These are phyloP conservation scores for Verticillium albo-atrum DNA, from an alignment of 2,329 filamentous ascomycete species.

Conservation along the genomic window DNA sequence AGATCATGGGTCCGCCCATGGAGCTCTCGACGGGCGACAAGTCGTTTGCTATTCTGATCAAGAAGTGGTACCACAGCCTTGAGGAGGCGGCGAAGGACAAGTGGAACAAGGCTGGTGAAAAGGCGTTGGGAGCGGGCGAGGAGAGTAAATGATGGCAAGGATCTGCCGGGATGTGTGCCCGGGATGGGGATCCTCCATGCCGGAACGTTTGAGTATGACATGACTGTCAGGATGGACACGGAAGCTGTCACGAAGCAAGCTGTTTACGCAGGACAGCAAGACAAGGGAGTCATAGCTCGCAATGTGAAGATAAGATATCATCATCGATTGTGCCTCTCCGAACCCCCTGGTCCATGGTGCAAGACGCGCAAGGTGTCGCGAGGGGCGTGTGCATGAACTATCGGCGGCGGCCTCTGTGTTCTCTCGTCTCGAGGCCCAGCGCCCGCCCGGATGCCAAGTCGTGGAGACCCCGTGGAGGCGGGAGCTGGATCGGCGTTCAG, in stretches of 20 bases:
- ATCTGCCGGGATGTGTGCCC: neutral
- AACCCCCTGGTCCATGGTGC: neutral
- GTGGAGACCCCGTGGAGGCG: neutral
- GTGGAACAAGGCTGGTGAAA: conserved; percentile 43
- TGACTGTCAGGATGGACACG: neutral
- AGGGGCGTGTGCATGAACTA: neutral
- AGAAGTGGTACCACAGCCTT: conserved; percentile 43
- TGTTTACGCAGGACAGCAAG: neutral
- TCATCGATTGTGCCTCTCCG: neutral
- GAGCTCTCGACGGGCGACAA: conserved; percentile 49
- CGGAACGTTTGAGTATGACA: neutral
- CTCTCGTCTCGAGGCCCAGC: neutral
- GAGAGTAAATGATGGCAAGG: neutral
- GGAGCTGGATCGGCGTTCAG: neutral
- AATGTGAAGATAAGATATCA: neutral
- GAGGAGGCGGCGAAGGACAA: conserved; percentile 41
- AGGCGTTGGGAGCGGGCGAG: conserved; percentile 8
- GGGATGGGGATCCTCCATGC: neutral
- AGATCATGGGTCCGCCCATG: conserved; percentile 57
- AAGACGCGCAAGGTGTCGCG: neutral
- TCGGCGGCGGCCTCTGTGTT: neutral
- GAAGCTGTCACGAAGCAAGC: neutral
- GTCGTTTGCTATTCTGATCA: conserved; percentile 42
- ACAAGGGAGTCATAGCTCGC: neutral
- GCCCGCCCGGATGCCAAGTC: neutral